Conservation (phyloP, 1,139 yeast species). For the Hanseniaspora gamundiae region DNA sequence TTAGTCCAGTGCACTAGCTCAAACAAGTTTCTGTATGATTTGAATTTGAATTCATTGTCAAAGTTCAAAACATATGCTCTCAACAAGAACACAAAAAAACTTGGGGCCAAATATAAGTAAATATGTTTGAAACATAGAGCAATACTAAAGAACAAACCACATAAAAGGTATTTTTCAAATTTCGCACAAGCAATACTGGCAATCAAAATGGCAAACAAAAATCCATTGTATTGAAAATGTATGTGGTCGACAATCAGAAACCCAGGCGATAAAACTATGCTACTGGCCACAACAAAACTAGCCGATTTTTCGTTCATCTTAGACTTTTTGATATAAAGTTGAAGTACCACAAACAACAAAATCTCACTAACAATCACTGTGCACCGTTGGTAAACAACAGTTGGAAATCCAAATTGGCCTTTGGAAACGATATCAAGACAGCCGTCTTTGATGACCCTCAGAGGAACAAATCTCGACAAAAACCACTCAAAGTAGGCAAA, state of each 20-base stretch:
- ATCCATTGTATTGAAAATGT: constrained; percentile 90
- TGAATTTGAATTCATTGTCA: constrained; percentile 20
- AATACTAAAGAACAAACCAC: constrained; percentile 65
- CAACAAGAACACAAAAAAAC: constrained; percentile 69
- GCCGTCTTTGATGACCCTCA: constrained; percentile 54
- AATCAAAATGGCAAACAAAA: constrained; percentile 75
- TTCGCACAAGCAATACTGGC: constrained; percentile 64
- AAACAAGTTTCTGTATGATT: constrained; percentile 24
- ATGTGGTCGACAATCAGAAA: constrained; percentile 79
- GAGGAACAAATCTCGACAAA: constrained; percentile 61
- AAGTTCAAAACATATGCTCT: constrained; percentile 45
- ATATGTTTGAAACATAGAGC: constrained; percentile 90
- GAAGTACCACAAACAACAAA: constrained; percentile 56
- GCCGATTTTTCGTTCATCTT: constrained; percentile 26
- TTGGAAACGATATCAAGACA: constrained; percentile 57
- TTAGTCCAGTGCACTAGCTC: constrained; percentile 45
- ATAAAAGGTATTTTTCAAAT: constrained; percentile 39
- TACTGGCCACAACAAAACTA: constrained; percentile 66
- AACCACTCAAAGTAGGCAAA: constrained; percentile 91
- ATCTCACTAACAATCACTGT: constrained; percentile 75
- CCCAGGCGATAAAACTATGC: constrained; percentile 83
- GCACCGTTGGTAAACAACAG: constrained; percentile 66
- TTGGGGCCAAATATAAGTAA: constrained; percentile 87
- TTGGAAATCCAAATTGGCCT: constrained; percentile 65
- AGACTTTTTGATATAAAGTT: constrained; percentile 53